Evolutionary conservation across 352 stramenopile species (phyloP), one percentile per base, ranked within the genome.

Genomic region (Globisporangium irregulare): DNA sequence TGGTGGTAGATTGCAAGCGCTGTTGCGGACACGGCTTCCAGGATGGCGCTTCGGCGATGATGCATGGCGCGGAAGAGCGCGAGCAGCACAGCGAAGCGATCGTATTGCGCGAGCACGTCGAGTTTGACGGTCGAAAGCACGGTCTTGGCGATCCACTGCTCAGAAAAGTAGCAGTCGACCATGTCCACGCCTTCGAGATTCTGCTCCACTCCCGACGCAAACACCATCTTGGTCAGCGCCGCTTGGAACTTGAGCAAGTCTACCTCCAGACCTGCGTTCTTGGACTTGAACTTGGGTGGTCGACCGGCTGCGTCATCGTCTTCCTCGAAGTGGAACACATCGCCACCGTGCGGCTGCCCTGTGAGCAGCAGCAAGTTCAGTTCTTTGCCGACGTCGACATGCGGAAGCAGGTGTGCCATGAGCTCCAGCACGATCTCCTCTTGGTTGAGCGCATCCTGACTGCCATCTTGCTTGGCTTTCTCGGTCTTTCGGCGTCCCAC

Each of bases 341-440:
- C 80, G 46, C 84, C 84, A 5, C 53, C 36, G 1, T 76, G 68
- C 43, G 75, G 78, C 14, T 75, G 69, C 12, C 80, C 73, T 0
- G 76, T 81, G 1, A 93, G 75, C 10, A 93, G 70, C 32, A 85
- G 67, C 64, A 92, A 60, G 57, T 94, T 94, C 9, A 94, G 76
- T 65, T 94, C 85, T 66, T 92, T 85, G 20, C 81, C 80, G n/a
- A 94, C 85, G 56, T 94, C 85, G 10, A 93, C 62, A 25, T 86
- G 73, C 0, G 87, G 85, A 18, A 93, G 76, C 34, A 94, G 50
- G 14, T 78, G 59, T 59, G 72, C 78, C 85, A 94, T 91, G 66
- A 94, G 84, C 65, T 93, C 85, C 25, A 94, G 73, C 53, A 92
- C 82, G 41, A 93, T 67, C 67, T 93, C 80, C 32, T 92, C 87